Percentiles rank a stretch among this genome's conserved stretches.
Conservation (phyloP, 2,329 filamentous ascomycete species). For the Monilinia aucupariae region DNA sequence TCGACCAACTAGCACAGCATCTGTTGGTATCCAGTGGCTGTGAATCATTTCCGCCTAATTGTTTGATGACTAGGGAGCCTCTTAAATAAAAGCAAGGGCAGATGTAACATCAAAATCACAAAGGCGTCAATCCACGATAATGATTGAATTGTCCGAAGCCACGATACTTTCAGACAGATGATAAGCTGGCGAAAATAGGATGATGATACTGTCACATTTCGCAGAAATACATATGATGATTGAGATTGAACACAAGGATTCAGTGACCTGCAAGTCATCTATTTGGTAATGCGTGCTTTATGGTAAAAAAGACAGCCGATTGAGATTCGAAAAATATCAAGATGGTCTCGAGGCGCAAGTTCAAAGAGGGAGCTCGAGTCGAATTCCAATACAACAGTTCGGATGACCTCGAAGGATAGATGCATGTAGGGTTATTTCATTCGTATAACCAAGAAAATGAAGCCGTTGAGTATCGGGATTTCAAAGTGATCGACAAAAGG, state of each 20-base stretch:
- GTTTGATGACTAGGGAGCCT: not conserved
- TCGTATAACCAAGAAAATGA: constrained; percentile 4
- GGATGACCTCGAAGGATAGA: not conserved
- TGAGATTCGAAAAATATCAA: not conserved
- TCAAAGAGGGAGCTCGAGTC: not conserved
- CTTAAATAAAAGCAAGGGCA: not conserved
- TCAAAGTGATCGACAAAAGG: not conserved
- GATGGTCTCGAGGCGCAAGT: not conserved
- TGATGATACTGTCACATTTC: constrained; percentile 6
- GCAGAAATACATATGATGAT: constrained; percentile 1
- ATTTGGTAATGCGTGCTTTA: not conserved
- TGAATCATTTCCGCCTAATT: not conserved
- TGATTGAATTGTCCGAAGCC: constrained; percentile 8
- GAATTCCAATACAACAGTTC: not conserved
- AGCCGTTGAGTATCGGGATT: not conserved
- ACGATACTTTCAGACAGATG: not conserved
- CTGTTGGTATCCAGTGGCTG: constrained; percentile 2
- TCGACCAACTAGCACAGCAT: not conserved
- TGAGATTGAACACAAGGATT: constrained; percentile 2
- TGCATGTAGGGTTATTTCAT: not conserved
- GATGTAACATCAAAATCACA: constrained; percentile 6
- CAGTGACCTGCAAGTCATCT: not conserved
- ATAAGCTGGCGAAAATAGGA: not conserved
- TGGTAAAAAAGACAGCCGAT: not conserved
- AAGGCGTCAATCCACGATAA: constrained; percentile 10